A percentile compares a stretch with the other conserved stretches of the same genome.
Evolutionary conservation across 2,329 filamentous ascomycete genomes (phyloP).

Genomic region (Alternaria atra): DNA sequence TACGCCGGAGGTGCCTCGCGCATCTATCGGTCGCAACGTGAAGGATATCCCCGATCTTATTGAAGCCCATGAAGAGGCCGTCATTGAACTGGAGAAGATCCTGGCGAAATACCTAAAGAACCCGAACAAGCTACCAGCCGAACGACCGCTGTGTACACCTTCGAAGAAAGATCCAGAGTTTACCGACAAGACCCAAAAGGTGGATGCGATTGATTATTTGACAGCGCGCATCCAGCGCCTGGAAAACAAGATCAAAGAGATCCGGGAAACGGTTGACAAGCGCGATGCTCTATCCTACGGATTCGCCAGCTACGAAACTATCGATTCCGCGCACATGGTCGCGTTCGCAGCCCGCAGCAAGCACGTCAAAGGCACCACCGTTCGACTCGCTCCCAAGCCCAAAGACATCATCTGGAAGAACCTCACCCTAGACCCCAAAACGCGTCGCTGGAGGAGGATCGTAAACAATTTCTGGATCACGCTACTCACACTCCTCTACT

Average conservation of each 20-base stretch:
- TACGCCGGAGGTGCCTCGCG: slow-evolving; percentile 79
- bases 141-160: slow-evolving; percentile 79
- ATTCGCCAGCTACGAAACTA: slow-evolving; percentile 91
- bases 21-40: slow-evolving; percentile 88
- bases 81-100: slow-evolving; percentile 82
- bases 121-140: slow-evolving; percentile 78
- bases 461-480: slow-evolving; percentile 86
- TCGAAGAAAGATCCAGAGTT: slow-evolving; percentile 75
- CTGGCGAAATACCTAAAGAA: slow-evolving; percentile 92
- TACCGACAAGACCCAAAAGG: slow-evolving; percentile 74
- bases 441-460: slow-evolving; percentile 75
- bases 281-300: slow-evolving; percentile 90
- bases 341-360: slow-evolving; percentile 84
- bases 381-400: slow-evolving; percentile 82
- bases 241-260: slow-evolving; percentile 84
- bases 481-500: slow-evolving; percentile 83
- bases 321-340: slow-evolving; percentile 86
- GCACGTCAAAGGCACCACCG: slow-evolving; percentile 78
- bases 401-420: slow-evolving; percentile 98
- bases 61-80: slow-evolving; percentile 79
- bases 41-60: slow-evolving; percentile 89
- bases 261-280: slow-evolving; percentile 82
- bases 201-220: slow-evolving; percentile 94
- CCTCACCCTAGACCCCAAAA: slow-evolving; percentile 73
- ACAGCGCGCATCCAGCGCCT: slow-evolving; percentile 84